Evolutionary conservation across 1,139 yeast species (phyloP).

Genomic region (Taiozyma sp.): DNA sequence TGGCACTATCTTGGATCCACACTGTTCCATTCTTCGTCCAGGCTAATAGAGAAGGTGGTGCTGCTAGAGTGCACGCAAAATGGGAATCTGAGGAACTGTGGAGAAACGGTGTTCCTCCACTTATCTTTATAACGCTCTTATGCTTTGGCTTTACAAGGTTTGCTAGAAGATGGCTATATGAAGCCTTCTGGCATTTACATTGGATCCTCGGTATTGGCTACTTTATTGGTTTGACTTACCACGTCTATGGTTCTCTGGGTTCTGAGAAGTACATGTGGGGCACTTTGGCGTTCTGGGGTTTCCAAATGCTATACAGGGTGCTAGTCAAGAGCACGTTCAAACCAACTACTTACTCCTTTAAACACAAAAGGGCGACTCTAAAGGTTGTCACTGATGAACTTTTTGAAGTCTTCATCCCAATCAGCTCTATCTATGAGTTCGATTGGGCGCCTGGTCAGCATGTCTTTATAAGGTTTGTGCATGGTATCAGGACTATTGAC

Average conservation of each 20-base stretch:
- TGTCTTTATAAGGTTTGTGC: conserved; percentile 43
- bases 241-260: conserved; percentile 35
- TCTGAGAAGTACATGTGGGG: conserved; percentile 50
- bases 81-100: conserved; percentile 16
- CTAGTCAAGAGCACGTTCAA: conserved; percentile 47
- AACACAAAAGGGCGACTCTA: conserved; percentile 42
- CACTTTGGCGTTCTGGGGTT: conserved; percentile 50
- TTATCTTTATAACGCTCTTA: conserved; percentile 41
- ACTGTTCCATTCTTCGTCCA: conserved; percentile 51
- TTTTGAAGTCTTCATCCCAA: conserved; percentile 39
- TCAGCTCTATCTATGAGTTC: conserved; percentile 30
- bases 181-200: conserved; percentile 50
- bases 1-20: conserved; percentile 49
- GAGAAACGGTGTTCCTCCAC: conserved; percentile 38
- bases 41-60: conserved; percentile 47
- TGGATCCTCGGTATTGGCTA: conserved; percentile 57
- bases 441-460: conserved; percentile 63
- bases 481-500: conserved; percentile 42
- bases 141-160: conserved; percentile 43
- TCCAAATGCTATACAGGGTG: conserved; percentile 48
- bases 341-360: conserved; percentile 39
- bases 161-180: conserved; percentile 44
- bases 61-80: conserved; percentile 6
- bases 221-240: conserved; percentile 49
- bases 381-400: conserved; percentile 30